Base-by-base conservation (phyloP, 768 basidiomycete species). In the Chiua virens region DNA sequence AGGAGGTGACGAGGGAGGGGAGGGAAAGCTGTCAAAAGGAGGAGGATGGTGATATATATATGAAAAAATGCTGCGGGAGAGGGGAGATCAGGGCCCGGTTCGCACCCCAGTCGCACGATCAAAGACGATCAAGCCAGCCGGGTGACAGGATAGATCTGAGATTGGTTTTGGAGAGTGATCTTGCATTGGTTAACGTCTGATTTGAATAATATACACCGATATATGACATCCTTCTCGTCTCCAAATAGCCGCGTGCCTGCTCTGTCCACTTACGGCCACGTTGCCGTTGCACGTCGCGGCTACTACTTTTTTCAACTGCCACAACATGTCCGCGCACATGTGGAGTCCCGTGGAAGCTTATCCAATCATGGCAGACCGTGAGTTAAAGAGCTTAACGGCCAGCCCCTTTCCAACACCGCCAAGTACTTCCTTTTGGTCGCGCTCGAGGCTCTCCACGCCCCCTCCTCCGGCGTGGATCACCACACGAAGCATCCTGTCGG, bases 231-330 rank as follows among this genome's bases (percentile, higher is more conserved):
- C 54, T 59, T 63, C 55, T 73, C 66, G 68, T 72, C 69, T 76
- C 71, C 73, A 73, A 71, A 71, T 71, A 73, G 70, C 79, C 80
- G 78, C 79, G 79, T 81, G 78, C 80, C 79, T 80, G 75, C 75
- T 47, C 54, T 50, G 58, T 46, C 66, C 61, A 61, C 60, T 69
- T 67, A 55, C 49, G 72, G 73, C 71, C 64, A 71, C 75, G 71
- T 78, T 73, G 72, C 76, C 78, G 77, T 74, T 65, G 63, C 52
- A 67, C 64, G 70, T 71, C 74, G 50, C 60, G 71, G 72, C 63
- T 68, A 74, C 72, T 69, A 70, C 69, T 64, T 68, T 66, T 63
- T 51, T 52, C 45, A 46, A 52, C 54, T 55, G 64, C 63, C 64
- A 78, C 76, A 61, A 56, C 59, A 57, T 60, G 52, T 58, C 61